These are phyloP conservation scores for Cenococcum geophilum DNA, from an alignment of 495 filamentous ascomycete species.

Conservation along the genomic window DNA sequence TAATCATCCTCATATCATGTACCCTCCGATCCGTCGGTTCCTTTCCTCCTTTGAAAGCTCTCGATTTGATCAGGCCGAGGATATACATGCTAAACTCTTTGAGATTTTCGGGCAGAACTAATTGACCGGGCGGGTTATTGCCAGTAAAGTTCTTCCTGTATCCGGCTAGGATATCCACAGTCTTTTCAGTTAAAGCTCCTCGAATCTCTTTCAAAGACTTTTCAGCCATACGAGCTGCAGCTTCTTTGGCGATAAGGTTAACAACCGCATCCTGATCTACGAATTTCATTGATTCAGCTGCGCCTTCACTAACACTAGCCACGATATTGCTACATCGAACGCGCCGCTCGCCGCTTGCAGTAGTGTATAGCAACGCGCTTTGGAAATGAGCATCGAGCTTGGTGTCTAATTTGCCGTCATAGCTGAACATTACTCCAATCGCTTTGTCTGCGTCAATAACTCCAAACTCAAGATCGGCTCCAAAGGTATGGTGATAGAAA, in stretches of 20 bases:
- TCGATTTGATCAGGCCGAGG: constrained; percentile 82
- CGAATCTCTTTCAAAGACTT: constrained; percentile 80
- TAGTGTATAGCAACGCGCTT: constrained; percentile 88
- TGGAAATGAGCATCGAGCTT: constrained; percentile 99
- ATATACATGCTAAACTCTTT: constrained; percentile 98
- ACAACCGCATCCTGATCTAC: constrained; percentile 93
- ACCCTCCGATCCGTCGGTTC: constrained; percentile 89
- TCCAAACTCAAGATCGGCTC: constrained; percentile 92
- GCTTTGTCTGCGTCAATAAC: constrained; percentile 91
- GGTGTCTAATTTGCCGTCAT: constrained; percentile 93
- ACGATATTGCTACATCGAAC: constrained; percentile 92
- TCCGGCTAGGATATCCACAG: constrained; percentile 85
- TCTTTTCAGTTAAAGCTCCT: constrained; percentile 80
- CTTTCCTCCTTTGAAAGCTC: constrained; percentile 86
- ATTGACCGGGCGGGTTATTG: constrained; percentile 82
- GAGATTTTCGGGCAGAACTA: constrained; percentile 90
- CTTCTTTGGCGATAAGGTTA: constrained; percentile 86
- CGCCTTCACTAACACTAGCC: constrained; percentile 79
- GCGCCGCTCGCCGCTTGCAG: constrained; percentile 78
- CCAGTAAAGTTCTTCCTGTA: constrained; percentile 87
- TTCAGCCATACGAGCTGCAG: constrained; percentile 73
- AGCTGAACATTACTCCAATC: constrained; percentile 84
- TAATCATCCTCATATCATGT: constrained; percentile 85
- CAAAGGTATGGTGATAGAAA: constrained; percentile 89
- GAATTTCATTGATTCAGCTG: constrained; percentile 78